These are phyloP conservation scores for Phoma sp. DNA, from an alignment of 2,329 filamentous ascomycete genomes.

Conservation along the genomic window DNA sequence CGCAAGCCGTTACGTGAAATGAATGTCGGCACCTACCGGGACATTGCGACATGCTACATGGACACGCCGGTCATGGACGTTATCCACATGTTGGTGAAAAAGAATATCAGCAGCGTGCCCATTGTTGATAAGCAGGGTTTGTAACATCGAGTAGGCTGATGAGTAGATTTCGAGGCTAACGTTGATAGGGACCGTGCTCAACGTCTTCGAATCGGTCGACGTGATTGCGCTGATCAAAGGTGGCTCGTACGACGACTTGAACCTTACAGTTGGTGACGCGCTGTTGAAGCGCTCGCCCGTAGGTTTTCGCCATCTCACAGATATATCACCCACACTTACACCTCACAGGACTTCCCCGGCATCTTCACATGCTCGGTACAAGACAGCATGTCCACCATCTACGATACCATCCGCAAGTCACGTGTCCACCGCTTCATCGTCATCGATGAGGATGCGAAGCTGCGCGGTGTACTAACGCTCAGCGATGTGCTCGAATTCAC, in stretches of 20 bases:
- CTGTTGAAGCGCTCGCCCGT: conserved; percentile 82
- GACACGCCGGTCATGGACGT: conserved; percentile 90
- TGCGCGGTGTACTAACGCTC: conserved; percentile 88
- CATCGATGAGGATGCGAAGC: conserved; percentile 84
- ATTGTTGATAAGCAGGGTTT: conserved; percentile 79
- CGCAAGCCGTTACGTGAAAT: conserved; percentile 87
- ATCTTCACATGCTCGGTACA: conserved; percentile 95
- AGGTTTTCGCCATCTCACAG: conserved; percentile 27
- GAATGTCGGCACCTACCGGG: conserved; percentile 80
- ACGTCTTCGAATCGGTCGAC: conserved; percentile 97
- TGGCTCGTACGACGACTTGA: conserved; percentile 88
- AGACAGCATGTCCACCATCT: conserved; percentile 92
- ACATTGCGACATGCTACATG: conserved; percentile 85
- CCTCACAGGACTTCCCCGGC: conserved; percentile 81
- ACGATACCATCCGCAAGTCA: conserved; percentile 94
- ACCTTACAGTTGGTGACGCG: conserved; percentile 85
- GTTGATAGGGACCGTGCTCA: conserved; percentile 71
- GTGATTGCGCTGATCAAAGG: conserved; percentile 96
- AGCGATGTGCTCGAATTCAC: conserved; percentile 98
- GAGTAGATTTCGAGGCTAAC: conserved; percentile 7
- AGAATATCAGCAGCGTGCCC: conserved; percentile 93
- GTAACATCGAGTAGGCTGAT: conserved; percentile 1
- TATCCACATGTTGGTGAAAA: conserved; percentile 88
- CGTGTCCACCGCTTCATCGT: conserved; percentile 92
- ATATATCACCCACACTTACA: conserved; percentile 22